Conservation (phyloP, 148 eudicot genomes). For the Silene uniflora region DNA sequence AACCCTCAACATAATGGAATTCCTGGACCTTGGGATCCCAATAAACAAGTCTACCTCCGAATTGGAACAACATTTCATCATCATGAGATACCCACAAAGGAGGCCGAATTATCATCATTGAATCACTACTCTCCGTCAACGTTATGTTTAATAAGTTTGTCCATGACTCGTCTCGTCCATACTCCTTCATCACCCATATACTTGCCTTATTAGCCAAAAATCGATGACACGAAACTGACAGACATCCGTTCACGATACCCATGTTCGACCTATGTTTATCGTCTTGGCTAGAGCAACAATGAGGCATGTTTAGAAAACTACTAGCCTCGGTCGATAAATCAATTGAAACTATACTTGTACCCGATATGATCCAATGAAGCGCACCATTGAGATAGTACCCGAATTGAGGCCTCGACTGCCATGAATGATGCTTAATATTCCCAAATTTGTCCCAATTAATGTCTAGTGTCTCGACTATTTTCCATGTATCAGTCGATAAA, state of each 20-base stretch:
- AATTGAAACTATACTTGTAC: neutral
- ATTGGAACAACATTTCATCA: neutral
- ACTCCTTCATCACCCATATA: neutral
- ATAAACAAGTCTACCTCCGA: neutral
- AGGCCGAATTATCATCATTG: neutral
- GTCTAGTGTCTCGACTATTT: too few relatives aligned
- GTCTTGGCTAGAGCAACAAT: neutral
- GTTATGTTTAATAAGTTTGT: neutral
- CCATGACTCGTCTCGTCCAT: neutral
- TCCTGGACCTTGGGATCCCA: neutral
- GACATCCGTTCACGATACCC: neutral
- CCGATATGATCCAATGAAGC: neutral
- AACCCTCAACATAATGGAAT: neutral
- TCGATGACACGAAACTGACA: neutral
- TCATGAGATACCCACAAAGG: neutral
- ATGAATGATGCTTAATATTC: too few relatives aligned
- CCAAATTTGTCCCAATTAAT: too few relatives aligned
- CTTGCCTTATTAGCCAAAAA: neutral
- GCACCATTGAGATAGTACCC: conserved; percentile 9
- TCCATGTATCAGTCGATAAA: too few relatives aligned
- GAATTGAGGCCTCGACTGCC: neutral
- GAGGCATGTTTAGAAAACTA: neutral
- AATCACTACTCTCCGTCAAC: too few relatives aligned
- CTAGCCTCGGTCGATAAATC: neutral
- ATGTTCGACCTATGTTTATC: neutral